Base-by-base conservation (phyloP, 1,284 basidiomycete species). In the Pseudozyma pruni region DNA sequence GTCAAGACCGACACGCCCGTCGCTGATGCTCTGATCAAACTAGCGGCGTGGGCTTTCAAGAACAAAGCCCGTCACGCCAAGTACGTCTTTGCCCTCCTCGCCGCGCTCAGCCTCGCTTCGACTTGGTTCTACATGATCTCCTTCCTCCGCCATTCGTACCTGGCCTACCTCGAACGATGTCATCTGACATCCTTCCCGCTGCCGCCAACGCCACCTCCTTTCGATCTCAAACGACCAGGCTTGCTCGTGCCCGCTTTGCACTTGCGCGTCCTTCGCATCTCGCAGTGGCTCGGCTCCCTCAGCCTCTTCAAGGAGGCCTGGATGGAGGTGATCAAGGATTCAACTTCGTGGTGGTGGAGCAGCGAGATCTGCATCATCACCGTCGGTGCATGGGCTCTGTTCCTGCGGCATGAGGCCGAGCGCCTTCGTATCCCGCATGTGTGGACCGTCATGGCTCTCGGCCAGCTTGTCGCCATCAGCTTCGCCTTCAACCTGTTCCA, bases 361-460 rank as follows among this genome's bases (percentile, higher is more conserved):
- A 87, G 88, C 74, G 89, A 89, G 78, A 84, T 91, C 25, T 91
- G 89, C 78, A 82, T 89, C 11, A 89, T 87, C 81, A 90, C 90
- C 2, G 87, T 87, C 2, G 88, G 87, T 0, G 81, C 87, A 29
- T 89, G 89, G 86, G 88, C 88, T 0, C 83, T 87, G 0, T 86
- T 90, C 54, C 79, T 91, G 6, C 85, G 84, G 34, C 82, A 83
- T 7, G 86, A 90, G 84, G 88, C 87, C 29, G 81, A 82, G 34
- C 82, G 84, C 33, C 79, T 86, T 39, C 78, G 83, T n/a, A 85
- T 90, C 59, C 86, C 85, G 61, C 85, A 87, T 58, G 71, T 87
- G 0, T 89, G 88, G 87, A 88, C 87, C 0, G 90, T 89, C 83
- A 90, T 91, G 89, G 83, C 90, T 34, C 85, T 91, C 4, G 90